phyloP scores from a whole-genome alignment of 257 asterid genomes.

The Solanum sparsipilum region DNA sequence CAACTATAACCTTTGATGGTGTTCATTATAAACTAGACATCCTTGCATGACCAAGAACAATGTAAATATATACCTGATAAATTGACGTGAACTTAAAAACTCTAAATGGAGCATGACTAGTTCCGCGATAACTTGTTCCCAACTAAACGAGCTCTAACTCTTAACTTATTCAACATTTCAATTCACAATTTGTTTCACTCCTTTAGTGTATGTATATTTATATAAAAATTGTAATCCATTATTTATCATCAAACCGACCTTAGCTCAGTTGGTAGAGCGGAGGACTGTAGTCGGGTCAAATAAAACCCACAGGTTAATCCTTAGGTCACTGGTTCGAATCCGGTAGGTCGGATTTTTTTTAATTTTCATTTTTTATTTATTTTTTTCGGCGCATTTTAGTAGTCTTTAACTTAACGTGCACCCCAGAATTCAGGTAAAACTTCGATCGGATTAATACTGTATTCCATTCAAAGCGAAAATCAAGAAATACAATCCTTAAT shows the following conservation, averaged over 20 bases:
- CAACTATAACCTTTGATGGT: too few species aligned
- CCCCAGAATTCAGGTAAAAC: neutral
- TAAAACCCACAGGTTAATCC: neutral
- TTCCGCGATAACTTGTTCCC: neutral
- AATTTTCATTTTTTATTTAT: neutral
- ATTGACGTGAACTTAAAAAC: neutral
- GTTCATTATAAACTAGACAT: neutral
- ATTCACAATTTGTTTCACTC: too few species aligned
- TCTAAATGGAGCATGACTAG: neutral
- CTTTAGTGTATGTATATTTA: too few species aligned
- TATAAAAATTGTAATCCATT: neutral
- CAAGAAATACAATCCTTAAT: neutral
- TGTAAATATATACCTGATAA: neutral
- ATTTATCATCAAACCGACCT: neutral
- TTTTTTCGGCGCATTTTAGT: neutral
- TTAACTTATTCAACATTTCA: too few species aligned
- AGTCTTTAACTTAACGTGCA: neutral
- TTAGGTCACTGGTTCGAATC: slow-evolving; percentile 2
- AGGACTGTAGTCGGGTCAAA: neutral
- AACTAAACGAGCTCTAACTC: neutral
- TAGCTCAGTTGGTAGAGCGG: slow-evolving; percentile 6
- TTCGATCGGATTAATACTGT: neutral
- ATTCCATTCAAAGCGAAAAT: neutral
- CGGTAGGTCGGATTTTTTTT: neutral
- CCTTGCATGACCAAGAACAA: neutral